A percentile compares a stretch with the other conserved stretches of the same genome.
These are phyloP conservation scores for Auriscalpium microsporum DNA, from an alignment of 768 basidiomycete genomes.

Conservation along the genomic window DNA sequence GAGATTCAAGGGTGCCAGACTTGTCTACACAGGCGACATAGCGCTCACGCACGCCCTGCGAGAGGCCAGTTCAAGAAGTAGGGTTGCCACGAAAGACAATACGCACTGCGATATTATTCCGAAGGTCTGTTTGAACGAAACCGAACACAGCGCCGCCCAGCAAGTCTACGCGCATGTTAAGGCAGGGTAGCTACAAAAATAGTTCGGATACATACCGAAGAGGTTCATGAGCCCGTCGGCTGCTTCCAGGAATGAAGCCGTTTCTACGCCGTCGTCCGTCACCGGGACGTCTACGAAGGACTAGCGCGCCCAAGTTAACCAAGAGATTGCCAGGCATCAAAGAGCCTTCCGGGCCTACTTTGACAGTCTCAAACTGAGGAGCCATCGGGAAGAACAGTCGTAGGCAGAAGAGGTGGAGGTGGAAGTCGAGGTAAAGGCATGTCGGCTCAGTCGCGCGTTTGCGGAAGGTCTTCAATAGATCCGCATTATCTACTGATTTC, in stretches of 20 bases:
- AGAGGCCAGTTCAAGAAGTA: background rate
- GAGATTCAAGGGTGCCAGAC: conserved; percentile 51
- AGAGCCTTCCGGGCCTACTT: conserved; percentile 29
- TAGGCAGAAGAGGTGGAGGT: too few relatives aligned
- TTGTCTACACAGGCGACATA: conserved; percentile 34
- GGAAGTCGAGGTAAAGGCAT: too few relatives aligned
- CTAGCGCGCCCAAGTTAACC: conserved; percentile 29
- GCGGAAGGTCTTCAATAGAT: too few relatives aligned
- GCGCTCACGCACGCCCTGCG: conserved; percentile 56
- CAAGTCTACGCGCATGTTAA: conserved; percentile 37
- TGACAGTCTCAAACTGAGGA: conserved; percentile 63
- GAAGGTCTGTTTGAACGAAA: conserved; percentile 66
- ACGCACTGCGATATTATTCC: conserved; percentile 55
- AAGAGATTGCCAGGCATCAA: background rate
- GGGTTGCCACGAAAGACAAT: background rate
- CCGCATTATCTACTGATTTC: too few relatives aligned
- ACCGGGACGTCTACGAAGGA: conserved; percentile 82
- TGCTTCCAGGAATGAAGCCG: conserved; percentile 73
- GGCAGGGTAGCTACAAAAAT: background rate
- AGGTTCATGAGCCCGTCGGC: conserved; percentile 75
- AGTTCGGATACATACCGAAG: conserved; percentile 44
- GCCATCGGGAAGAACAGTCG: conserved; percentile 25
- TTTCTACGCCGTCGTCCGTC: conserved; percentile 72
- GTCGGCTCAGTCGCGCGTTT: too few relatives aligned
- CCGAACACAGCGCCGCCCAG: conserved; percentile 62